These are phyloP conservation scores for Arabis hirsuta DNA, from an alignment of 345 rosid species.

Conservation along the genomic window DNA sequence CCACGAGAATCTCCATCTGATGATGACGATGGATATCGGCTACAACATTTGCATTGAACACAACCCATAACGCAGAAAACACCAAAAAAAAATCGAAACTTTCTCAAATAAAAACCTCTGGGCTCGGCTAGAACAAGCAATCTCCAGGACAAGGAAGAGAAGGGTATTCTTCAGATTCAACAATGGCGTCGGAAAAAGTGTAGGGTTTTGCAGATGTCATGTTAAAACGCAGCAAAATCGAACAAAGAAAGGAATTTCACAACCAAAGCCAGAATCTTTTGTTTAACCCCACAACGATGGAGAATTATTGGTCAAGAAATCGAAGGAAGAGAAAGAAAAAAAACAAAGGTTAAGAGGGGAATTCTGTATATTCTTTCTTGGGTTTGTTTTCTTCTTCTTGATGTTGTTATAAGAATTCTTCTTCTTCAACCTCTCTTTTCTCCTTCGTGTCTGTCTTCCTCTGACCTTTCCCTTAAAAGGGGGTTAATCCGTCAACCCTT, in stretches of 20 bases:
- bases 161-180: slow-evolving; percentile 40
- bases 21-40: slow-evolving; percentile 64
- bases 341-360: neutral
- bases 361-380: too few species aligned
- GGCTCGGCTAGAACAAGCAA: slow-evolving; percentile 14
- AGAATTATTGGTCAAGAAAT: neutral
- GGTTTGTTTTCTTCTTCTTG: slow-evolving; percentile 6
- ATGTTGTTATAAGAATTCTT: neutral
- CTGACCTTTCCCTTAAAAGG: slow-evolving; percentile 27
- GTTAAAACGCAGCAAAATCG: slow-evolving; percentile 14
- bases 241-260: neutral
- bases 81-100: neutral
- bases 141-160: slow-evolving; percentile 29
- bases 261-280: slow-evolving; percentile 44
- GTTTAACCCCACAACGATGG: neutral
- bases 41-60: slow-evolving; percentile 82
- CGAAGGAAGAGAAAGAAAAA: slow-evolving; percentile 21
- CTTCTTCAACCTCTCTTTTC: slow-evolving; percentile 14
- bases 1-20: slow-evolving; percentile 59
- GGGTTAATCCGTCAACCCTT: slow-evolving; percentile 43
- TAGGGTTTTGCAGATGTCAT: slow-evolving; percentile 41
- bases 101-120: slow-evolving; percentile 26
- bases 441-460: neutral
- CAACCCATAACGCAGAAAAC: slow-evolving; percentile 67
- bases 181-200: slow-evolving; percentile 35